Percentiles rank a stretch among this genome's conserved stretches.
Evolutionary conservation across 371 early-diverging fungal species (phyloP).

Genomic region (Rhizopus stolonifer): DNA sequence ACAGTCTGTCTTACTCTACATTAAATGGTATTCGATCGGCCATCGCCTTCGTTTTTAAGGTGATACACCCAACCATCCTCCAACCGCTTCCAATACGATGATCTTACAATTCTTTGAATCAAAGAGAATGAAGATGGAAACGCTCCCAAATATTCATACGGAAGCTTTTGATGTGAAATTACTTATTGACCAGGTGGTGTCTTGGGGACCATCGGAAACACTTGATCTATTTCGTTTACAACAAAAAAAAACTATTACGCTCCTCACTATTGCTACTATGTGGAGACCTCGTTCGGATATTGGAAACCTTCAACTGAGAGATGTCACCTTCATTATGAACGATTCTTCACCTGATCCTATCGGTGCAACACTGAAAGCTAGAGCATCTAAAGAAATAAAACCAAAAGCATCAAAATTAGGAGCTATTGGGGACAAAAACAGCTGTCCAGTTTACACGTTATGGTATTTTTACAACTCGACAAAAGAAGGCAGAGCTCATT

Average conservation of each 20-base stretch:
- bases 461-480: conserved; percentile 8
- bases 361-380: background rate
- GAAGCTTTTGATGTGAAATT: no score
- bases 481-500: background rate
- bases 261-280: conserved; percentile 15
- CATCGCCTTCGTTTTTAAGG: no score
- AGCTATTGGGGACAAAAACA: background rate
- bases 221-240: conserved; percentile 8
- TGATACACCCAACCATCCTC: no score
- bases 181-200: no score
- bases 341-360: background rate
- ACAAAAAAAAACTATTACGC: conserved; percentile 9
- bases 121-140: no score
- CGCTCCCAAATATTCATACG: no score
- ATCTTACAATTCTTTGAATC: no score
- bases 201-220: no score
- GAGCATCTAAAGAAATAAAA: conserved; percentile 22
- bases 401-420: conserved; percentile 11
- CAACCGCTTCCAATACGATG: no score
- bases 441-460: conserved; percentile 12
- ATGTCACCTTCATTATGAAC: conserved; percentile 4
- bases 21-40: no score
- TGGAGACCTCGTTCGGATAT: conserved; percentile 22
- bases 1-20: no score
- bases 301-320: conserved; percentile 13